These are phyloP conservation scores for Geopyxis carbonaria DNA, from an alignment of 495 filamentous ascomycete species.

Conservation along the genomic window DNA sequence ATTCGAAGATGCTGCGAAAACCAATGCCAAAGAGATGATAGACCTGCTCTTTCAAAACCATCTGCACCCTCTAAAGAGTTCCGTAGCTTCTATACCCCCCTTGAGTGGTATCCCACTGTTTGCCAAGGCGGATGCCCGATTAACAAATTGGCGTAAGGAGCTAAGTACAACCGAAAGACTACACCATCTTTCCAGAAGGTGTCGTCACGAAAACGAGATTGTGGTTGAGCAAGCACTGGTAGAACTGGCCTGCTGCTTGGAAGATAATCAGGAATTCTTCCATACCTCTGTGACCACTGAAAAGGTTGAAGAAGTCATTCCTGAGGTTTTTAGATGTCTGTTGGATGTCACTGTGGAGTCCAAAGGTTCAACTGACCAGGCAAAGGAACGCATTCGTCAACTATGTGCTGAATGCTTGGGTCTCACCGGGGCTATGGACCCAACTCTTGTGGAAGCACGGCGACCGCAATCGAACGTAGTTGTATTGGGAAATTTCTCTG, in stretches of 20 bases:
- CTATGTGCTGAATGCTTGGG: conserved; percentile 67
- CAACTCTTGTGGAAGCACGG: conserved; percentile 67
- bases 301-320: conserved; percentile 61
- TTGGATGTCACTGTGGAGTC: conserved; percentile 72
- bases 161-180: conserved; percentile 42
- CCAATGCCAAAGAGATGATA: conserved; percentile 43
- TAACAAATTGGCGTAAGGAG: conserved; percentile 44
- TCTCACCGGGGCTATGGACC: conserved; percentile 76
- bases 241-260: conserved; percentile 59
- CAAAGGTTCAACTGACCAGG: conserved; percentile 41
- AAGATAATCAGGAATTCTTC: conserved; percentile 57
- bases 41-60: conserved; percentile 47
- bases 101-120: conserved; percentile 55
- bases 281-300: conserved; percentile 70
- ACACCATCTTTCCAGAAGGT: conserved; percentile 49
- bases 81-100: conserved; percentile 58
- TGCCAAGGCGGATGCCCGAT: conserved; percentile 41
- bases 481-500: conserved; percentile 62
- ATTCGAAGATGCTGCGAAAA: conserved; percentile 43
- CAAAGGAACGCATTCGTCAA: conserved; percentile 37
- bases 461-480: conserved; percentile 64
- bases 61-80: conserved; percentile 38
- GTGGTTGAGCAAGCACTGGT: conserved; percentile 64
- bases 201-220: conserved; percentile 62
- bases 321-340: conserved; percentile 52